A percentile compares a stretch with the other conserved stretches of the same genome.
Conservation (phyloP, 2,329 filamentous ascomycete species). For the Beauveria pseudobassiana region DNA sequence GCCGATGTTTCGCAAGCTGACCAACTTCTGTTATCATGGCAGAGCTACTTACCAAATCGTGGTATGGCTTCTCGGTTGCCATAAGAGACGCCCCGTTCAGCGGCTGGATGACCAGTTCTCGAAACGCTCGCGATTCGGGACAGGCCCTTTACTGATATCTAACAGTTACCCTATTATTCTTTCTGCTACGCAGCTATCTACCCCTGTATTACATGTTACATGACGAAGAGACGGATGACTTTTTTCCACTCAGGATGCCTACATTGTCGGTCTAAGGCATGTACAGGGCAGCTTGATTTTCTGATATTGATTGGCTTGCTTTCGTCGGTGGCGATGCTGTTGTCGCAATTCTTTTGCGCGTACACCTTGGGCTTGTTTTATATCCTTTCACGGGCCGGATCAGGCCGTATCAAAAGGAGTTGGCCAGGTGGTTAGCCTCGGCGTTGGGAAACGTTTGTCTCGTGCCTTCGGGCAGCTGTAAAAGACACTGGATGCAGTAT, state of each 20-base stretch:
- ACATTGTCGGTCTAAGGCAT: neutral
- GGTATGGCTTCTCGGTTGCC: too few relatives aligned
- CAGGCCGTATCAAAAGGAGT: slow-evolving; percentile 8
- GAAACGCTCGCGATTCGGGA: too few relatives aligned
- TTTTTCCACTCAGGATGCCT: neutral
- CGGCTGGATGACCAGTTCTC: too few relatives aligned
- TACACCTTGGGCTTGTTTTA: neutral
- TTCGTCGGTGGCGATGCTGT: neutral
- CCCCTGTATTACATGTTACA: slow-evolving; percentile 4
- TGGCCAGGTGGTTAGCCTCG: neutral
- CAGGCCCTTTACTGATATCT: too few relatives aligned
- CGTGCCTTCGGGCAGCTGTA: neutral
- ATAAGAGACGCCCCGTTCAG: too few relatives aligned
- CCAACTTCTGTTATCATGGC: too few relatives aligned
- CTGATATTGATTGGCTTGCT: neutral
- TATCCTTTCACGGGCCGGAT: neutral
- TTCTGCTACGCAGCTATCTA: neutral
- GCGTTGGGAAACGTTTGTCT: slow-evolving; percentile 5
- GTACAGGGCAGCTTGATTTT: neutral
- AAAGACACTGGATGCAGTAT: neutral
- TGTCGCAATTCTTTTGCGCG: neutral
- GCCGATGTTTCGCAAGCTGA: too few relatives aligned
- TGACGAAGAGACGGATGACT: neutral
- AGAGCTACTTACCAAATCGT: too few relatives aligned
- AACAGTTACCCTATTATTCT: too few relatives aligned